phyloP scores from a whole-genome alignment of 148 eudicot genomes.

The Camellia sinensis region DNA sequence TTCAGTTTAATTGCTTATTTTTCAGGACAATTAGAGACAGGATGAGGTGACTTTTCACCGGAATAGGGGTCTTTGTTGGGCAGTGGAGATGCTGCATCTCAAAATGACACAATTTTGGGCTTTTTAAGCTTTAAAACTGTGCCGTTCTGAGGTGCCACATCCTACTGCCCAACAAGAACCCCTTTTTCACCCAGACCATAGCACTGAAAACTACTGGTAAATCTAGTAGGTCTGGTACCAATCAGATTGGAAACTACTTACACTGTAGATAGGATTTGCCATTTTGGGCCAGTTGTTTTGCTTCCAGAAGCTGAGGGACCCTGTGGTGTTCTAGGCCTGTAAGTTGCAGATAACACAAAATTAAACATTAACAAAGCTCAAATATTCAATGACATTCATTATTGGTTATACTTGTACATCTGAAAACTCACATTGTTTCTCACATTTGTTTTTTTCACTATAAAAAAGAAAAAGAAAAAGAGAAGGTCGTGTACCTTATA shows the following conservation, averaged over 20 bases:
- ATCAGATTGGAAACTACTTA: conserved; percentile 19
- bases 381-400: neutral
- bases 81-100: too few species aligned
- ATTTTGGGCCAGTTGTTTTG: conserved; percentile 45
- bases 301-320: conserved; percentile 34
- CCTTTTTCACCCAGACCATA: neutral
- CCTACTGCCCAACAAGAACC: too few species aligned
- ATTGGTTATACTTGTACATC: neutral
- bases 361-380: neutral
- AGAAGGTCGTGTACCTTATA: conserved; percentile 19
- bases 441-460: neutral
- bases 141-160: too few species aligned
- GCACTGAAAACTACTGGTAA: neutral
- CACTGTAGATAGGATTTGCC: conserved; percentile 51
- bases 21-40: neutral
- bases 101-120: too few species aligned
- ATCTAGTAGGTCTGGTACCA: neutral
- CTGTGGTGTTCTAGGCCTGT: conserved; percentile 28
- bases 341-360: neutral
- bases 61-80: too few species aligned
- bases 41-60: too few species aligned
- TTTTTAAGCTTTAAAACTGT: too few species aligned
- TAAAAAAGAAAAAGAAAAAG: neutral
- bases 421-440: neutral
- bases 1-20: neutral